Evolutionary conservation across 2,329 filamentous ascomycete genomes (phyloP), one percentile per base, ranked within the genome.

Genomic region (Pseudopyrenochaeta lycopersici): DNA sequence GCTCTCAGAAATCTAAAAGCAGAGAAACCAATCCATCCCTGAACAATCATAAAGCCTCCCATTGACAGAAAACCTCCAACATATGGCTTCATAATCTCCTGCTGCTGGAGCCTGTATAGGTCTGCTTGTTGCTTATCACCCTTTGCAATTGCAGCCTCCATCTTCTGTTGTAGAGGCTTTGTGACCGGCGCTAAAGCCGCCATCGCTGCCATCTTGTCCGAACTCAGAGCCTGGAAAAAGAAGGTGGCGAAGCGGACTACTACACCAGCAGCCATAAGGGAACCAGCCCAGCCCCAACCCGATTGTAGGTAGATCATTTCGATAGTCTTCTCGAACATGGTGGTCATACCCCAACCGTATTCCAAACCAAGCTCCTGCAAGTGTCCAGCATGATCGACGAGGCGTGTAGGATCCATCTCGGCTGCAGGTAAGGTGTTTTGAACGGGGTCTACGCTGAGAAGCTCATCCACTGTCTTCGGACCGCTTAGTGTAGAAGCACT

Each of bases 361-460:
- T 98, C 91, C 18, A 99, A 80, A 3, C 95, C 95, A 10, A 98
- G 81, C 6, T 86, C 83, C 64, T 90, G 86, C 53, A 99, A 81
- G 70, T 93, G 97, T 58, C 95, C 95, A 53, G 96, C 85, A 45
- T 86, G 82, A 68, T 94, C 90, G 31, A 90, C 86, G 58, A 92
- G 85, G 57, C 84, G 78, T 55, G 87, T 81, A 38, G 81, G 64
- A 35, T 75, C 71, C 9, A 68, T 50, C 12, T 68, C 52, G 4
- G 55, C 47, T 20, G 49, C 52, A 33, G 62, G 49, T n/a, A 63
- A 44, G 3, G 51, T 17, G 29, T 63, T 50, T 45, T 63, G 58
- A 30, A 60, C 43, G 0, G 63, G 55, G 7, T 59, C 50, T 7
- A 40, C 15, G 32, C 45, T 40, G 18, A 72, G 66, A 7, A 72